phyloP scores from a whole-genome alignment of 257 asterid genomes.

The Solanum piurae region DNA sequence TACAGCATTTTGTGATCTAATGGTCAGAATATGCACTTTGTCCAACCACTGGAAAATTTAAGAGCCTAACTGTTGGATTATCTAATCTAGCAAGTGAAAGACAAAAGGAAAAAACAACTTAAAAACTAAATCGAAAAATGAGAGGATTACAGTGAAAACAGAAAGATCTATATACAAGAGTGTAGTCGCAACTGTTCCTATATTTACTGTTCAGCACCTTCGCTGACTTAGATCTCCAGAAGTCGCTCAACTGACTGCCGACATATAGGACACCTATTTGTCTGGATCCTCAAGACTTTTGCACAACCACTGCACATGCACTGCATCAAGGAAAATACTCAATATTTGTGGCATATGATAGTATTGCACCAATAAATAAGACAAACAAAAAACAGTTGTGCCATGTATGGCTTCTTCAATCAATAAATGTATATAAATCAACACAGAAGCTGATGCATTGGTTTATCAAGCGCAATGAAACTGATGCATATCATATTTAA shows the following conservation, averaged over 20 bases:
- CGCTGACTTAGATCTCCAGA: slow-evolving; percentile 81
- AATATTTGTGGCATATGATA: not conserved
- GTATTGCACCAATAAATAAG: not conserved
- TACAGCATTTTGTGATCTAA: not conserved
- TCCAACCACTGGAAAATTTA: not conserved
- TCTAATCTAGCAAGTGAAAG: not conserved
- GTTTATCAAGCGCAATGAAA: not conserved
- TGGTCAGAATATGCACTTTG: not conserved
- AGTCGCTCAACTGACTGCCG: slow-evolving; percentile 98
- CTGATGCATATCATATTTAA: not conserved
- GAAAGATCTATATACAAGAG: not conserved
- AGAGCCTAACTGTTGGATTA: not conserved
- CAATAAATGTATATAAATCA: not conserved
- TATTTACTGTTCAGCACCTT: slow-evolving; percentile 45
- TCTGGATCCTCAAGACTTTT: slow-evolving; percentile 82
- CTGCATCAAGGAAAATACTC: slow-evolving; percentile 34
- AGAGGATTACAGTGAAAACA: not conserved
- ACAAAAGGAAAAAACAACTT: not conserved
- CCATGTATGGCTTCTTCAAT: not conserved
- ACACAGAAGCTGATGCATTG: not conserved
- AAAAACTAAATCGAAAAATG: not conserved
- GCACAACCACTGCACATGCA: slow-evolving; percentile 99
- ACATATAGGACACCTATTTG: slow-evolving; percentile 94
- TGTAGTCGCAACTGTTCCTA: not conserved
- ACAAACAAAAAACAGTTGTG: not conserved